Percentiles rank a stretch among this genome's conserved stretches.
phyloP scores from a whole-genome alignment of 148 eudicot genomes.

The Rhododendron ovatum region DNA sequence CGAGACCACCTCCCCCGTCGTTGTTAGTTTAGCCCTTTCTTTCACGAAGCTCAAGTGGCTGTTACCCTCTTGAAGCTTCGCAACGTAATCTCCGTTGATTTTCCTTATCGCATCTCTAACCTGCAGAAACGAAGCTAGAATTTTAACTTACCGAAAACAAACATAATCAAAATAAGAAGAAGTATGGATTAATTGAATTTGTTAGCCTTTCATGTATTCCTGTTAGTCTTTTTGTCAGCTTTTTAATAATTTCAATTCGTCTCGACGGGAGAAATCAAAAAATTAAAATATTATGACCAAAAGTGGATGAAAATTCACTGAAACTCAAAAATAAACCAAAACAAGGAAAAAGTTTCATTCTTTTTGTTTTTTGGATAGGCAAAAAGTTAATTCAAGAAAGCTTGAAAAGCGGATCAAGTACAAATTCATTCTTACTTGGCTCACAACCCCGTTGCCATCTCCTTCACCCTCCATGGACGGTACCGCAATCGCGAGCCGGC shows the following conservation, averaged over 20 bases:
- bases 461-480: neutral
- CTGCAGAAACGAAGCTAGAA: neutral
- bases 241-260: too few species aligned
- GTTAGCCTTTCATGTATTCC: too few species aligned
- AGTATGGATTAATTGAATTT: too few species aligned
- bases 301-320: too few species aligned
- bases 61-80: constrained; percentile 9
- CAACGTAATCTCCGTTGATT: constrained; percentile 2
- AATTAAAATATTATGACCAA: too few species aligned
- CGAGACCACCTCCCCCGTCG: constrained; percentile 8
- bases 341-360: too few species aligned
- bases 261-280: too few species aligned
- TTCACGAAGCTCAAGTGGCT: constrained; percentile 5
- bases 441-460: neutral
- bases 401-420: neutral
- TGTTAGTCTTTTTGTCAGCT: too few species aligned
- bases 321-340: too few species aligned
- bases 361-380: too few species aligned
- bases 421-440: neutral
- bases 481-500: neutral
- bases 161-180: neutral
- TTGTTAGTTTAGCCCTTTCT: neutral
- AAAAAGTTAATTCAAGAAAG: too few species aligned
- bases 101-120: constrained; percentile 10
- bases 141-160: neutral